Percentiles rank a stretch among this genome's conserved stretches.
phyloP scores from a whole-genome alignment of 768 basidiomycete species.

The Macrolepiota fuliginosa region DNA sequence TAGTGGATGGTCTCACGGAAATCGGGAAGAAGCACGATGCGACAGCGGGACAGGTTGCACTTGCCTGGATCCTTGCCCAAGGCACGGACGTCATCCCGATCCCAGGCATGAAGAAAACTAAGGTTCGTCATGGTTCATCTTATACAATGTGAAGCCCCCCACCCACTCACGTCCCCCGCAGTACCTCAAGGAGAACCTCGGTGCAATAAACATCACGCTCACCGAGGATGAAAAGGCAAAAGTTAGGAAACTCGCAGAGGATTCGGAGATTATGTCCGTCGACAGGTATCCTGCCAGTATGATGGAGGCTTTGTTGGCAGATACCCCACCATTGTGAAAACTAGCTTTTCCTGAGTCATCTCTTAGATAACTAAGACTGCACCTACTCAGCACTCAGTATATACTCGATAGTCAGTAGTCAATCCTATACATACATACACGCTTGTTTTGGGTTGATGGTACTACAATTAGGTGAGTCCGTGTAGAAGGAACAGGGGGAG shows the following conservation, averaged over 20 bases:
- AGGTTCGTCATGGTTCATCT: slow-evolving; percentile 26
- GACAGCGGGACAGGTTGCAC: slow-evolving; percentile 42
- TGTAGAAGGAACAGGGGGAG: too few relatives aligned
- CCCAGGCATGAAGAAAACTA: slow-evolving; percentile 43
- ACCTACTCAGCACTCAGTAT: too few relatives aligned
- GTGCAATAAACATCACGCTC: slow-evolving; percentile 30
- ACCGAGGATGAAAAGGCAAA: slow-evolving; percentile 32
- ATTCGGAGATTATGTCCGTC: slow-evolving; percentile 26
- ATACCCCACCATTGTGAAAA: not conserved
- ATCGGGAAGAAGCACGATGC: slow-evolving; percentile 38
- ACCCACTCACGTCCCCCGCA: slow-evolving; percentile 8
- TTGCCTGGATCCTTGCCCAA: slow-evolving; percentile 52
- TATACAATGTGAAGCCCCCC: not conserved
- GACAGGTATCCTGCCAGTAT: slow-evolving; percentile 31
- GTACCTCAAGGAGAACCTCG: slow-evolving; percentile 47
- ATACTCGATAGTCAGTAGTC: too few relatives aligned
- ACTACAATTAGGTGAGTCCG: too few relatives aligned
- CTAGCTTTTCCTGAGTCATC: too few relatives aligned
- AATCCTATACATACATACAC: too few relatives aligned
- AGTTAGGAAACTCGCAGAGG: slow-evolving; percentile 32
- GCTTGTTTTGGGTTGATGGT: too few relatives aligned
- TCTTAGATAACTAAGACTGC: too few relatives aligned
- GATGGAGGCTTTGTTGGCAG: slow-evolving; percentile 21
- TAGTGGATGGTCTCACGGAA: slow-evolving; percentile 36
- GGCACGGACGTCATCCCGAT: slow-evolving; percentile 46